Conservation (phyloP, 2,329 filamentous ascomycete genomes). For the Colletotrichum sp. region DNA sequence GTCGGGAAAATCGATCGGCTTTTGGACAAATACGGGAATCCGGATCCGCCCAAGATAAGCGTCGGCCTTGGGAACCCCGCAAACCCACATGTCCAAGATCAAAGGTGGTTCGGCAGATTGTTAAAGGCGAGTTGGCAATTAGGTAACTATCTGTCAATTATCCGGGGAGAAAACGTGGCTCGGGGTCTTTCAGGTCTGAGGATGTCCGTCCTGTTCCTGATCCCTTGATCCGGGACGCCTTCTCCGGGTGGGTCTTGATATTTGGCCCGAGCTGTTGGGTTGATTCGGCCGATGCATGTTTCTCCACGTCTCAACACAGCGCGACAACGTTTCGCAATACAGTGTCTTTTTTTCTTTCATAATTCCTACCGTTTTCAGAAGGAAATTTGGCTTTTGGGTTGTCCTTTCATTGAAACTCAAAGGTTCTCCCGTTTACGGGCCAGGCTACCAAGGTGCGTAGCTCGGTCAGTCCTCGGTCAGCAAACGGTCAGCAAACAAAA, state of each 20-base stretch:
- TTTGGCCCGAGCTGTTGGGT: neutral
- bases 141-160: neutral
- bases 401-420: accelerated
- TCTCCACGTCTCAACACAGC: neutral
- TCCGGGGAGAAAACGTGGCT: neutral
- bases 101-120: neutral
- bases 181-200: neutral
- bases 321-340: neutral
- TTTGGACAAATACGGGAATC: neutral
- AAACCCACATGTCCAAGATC: neutral
- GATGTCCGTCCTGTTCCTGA: neutral
- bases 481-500: too few relatives aligned
- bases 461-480: neutral
- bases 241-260: neutral
- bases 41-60: neutral
- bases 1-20: constrained; percentile 10
- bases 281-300: neutral
- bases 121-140: neutral
- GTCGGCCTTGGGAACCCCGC: neutral
- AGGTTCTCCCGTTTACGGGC: neutral
- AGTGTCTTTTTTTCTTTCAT: neutral
- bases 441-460: neutral
- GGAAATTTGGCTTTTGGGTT: accelerated
- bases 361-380: accelerated
- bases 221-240: neutral